These are phyloP conservation scores for Trypanosoma mega DNA, from an alignment of 208 protist genomes.

Conservation along the genomic window DNA sequence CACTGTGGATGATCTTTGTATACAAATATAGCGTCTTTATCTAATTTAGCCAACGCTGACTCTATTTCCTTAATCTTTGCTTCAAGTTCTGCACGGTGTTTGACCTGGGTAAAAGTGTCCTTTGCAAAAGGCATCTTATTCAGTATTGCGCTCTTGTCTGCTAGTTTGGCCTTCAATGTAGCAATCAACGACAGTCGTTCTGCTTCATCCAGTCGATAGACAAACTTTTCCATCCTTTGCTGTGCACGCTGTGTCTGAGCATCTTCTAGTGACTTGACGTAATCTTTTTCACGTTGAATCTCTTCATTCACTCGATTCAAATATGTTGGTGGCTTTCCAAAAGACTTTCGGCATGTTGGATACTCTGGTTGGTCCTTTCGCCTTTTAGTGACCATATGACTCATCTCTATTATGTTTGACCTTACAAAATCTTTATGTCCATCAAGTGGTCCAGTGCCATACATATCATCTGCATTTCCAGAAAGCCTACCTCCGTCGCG, in stretches of 20 bases:
- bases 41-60: conserved; percentile 67
- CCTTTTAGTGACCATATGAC: conserved; percentile 85
- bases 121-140: conserved; percentile 87
- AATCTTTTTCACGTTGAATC: conserved; percentile 78
- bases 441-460: conserved; percentile 30
- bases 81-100: conserved; percentile 70
- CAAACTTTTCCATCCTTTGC: conserved; percentile 47
- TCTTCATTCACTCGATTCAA: conserved; percentile 86
- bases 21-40: conserved; percentile 85
- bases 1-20: conserved; percentile 85
- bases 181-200: conserved; percentile 72
- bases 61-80: conserved; percentile 76
- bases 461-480: conserved; percentile 4
- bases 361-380: conserved; percentile 56
- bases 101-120: conserved; percentile 64
- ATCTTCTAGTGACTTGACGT: conserved; percentile 67
- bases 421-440: conserved; percentile 89
- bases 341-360: conserved; percentile 71
- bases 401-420: conserved; percentile 92
- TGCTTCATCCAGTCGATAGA: conserved; percentile 71
- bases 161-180: conserved; percentile 68
- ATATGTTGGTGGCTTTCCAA: conserved; percentile 86
- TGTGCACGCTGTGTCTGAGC: conserved; percentile 39
- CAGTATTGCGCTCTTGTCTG: conserved; percentile 53
- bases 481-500: background rate